Conservation (phyloP, 805 yeast species). For the Yarrowia bubula region DNA sequence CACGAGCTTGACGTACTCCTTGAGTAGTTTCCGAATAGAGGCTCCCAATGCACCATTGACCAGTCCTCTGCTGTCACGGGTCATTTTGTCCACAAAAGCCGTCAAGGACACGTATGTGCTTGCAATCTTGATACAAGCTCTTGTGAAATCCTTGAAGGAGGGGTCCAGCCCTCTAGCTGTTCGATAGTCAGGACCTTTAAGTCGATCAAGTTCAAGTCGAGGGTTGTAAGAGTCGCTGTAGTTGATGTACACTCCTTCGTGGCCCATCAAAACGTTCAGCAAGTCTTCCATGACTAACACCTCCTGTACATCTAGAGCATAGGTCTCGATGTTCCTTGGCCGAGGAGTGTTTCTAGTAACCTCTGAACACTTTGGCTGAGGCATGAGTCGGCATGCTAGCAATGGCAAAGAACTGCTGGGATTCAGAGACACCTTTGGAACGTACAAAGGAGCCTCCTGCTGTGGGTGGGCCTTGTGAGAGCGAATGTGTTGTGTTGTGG, state of each 20-base stretch:
- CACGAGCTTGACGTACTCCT: conserved; percentile 37
- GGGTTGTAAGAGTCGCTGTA: conserved; percentile 63
- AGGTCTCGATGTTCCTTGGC: conserved; percentile 6
- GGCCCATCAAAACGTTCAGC: conserved; percentile 55
- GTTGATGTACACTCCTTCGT: conserved; percentile 74
- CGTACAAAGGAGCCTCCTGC: conserved; percentile 20
- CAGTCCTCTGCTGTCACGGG: conserved; percentile 58
- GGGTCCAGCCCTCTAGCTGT: conserved; percentile 71
- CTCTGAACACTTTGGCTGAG: conserved; percentile 31
- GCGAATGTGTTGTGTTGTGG: conserved; percentile 18
- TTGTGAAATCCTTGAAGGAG: conserved; percentile 66
- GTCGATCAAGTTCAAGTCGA: conserved; percentile 41
- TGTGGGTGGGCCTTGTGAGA: not conserved
- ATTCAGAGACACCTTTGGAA: conserved; percentile 12
- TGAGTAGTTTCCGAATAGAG: conserved; percentile 50
- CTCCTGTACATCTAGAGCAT: conserved; percentile 50
- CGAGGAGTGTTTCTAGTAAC: conserved; percentile 26
- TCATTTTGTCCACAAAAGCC: conserved; percentile 60
- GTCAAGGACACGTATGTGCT: conserved; percentile 58
- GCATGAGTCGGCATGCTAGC: conserved; percentile 29
- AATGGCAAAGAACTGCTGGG: conserved; percentile 21
- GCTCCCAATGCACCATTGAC: conserved; percentile 71
- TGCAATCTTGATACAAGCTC: conserved; percentile 59
- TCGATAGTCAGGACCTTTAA: conserved; percentile 72
- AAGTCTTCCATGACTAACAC: conserved; percentile 70